A percentile compares a stretch with the other conserved stretches of the same genome.
Evolutionary conservation across 495 filamentous ascomycete genomes (phyloP).

Genomic region (Lichina pygmaea): DNA sequence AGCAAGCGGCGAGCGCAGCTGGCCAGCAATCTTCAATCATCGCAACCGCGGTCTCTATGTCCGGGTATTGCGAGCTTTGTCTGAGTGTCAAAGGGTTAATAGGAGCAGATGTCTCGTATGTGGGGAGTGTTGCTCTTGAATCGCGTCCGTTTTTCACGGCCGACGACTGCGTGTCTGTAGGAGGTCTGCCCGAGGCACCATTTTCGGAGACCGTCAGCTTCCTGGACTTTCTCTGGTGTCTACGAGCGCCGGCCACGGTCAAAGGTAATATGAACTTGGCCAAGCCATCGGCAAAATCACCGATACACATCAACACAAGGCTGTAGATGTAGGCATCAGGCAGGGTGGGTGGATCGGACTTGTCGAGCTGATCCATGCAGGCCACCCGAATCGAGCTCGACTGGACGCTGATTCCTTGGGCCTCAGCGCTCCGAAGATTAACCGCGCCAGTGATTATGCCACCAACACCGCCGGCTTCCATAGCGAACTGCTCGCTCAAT

Average conservation of each 20-base stretch:
- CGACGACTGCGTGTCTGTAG: constrained; percentile 6
- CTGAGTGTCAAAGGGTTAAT: constrained; percentile 55
- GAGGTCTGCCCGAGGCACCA: constrained; percentile 3
- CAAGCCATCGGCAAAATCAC: constrained; percentile 64
- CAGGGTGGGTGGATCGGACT: constrained; percentile 52
- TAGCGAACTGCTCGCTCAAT: constrained; percentile 50
- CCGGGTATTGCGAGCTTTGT: constrained; percentile 37
- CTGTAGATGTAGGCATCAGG: constrained; percentile 90
- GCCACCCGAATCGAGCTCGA: constrained; percentile 76
- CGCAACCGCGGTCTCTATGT: constrained; percentile 46
- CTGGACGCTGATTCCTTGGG: constrained; percentile 53
- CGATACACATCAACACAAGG: constrained; percentile 68
- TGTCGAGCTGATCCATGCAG: constrained; percentile 86
- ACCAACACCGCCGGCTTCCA: constrained; percentile 67
- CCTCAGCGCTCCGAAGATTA: constrained; percentile 31
- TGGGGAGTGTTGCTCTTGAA: too few species aligned
- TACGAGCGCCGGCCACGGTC: constrained; percentile 39
- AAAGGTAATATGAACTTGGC: constrained; percentile 81
- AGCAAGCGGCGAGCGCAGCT: constrained; percentile 75
- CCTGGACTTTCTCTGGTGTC: constrained; percentile 15
- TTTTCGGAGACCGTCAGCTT: constrained; percentile 1
- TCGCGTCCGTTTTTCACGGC: too few species aligned
- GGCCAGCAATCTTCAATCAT: constrained; percentile 90
- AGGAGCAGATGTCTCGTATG: constrained; percentile 18
- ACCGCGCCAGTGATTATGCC: constrained; percentile 65